phyloP scores from a whole-genome alignment of 2,329 filamentous ascomycete genomes.

The Aureobasidium sp. region DNA sequence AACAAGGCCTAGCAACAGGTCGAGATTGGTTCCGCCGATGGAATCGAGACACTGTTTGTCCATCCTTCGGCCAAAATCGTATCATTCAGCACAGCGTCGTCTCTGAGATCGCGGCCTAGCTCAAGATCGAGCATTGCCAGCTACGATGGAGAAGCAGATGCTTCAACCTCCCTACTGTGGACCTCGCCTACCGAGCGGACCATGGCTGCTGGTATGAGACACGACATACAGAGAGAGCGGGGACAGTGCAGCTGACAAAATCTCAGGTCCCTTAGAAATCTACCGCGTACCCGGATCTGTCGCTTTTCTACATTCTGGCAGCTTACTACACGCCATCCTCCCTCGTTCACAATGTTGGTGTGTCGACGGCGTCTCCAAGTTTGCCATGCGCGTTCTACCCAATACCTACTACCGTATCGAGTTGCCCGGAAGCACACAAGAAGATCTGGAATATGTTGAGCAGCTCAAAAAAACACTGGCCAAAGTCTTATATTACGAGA shows the following conservation, averaged over 20 bases:
- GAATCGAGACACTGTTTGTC: conserved; percentile 63
- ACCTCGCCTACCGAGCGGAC: conserved; percentile 69
- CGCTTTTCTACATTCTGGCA: conserved; percentile 78
- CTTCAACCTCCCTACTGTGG: conserved; percentile 56
- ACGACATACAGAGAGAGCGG: too few relatives aligned
- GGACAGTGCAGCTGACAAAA: background rate
- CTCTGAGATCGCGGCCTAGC: conserved; percentile 22
- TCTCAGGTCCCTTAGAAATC: conserved; percentile 62
- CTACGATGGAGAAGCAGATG: conserved; percentile 30
- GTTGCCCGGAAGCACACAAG: conserved; percentile 55
- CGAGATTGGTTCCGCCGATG: conserved; percentile 29
- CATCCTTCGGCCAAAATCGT: conserved; percentile 66
- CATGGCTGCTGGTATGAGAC: conserved; percentile 59
- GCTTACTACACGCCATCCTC: conserved; percentile 75
- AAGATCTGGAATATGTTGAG: conserved; percentile 55
- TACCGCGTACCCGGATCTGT: conserved; percentile 81
- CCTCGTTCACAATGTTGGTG: conserved; percentile 92
- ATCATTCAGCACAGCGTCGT: conserved; percentile 43
- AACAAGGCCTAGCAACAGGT: conserved; percentile 22
- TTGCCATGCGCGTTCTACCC: conserved; percentile 75
- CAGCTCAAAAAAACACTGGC: conserved; percentile 61
- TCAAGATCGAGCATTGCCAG: conserved; percentile 21
- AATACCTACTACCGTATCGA: conserved; percentile 90
- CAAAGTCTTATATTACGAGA: conserved; percentile 74
- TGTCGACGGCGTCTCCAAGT: conserved; percentile 73